phyloP scores from a whole-genome alignment of 805 yeast species.

The Saccharomycopsis sp. region DNA sequence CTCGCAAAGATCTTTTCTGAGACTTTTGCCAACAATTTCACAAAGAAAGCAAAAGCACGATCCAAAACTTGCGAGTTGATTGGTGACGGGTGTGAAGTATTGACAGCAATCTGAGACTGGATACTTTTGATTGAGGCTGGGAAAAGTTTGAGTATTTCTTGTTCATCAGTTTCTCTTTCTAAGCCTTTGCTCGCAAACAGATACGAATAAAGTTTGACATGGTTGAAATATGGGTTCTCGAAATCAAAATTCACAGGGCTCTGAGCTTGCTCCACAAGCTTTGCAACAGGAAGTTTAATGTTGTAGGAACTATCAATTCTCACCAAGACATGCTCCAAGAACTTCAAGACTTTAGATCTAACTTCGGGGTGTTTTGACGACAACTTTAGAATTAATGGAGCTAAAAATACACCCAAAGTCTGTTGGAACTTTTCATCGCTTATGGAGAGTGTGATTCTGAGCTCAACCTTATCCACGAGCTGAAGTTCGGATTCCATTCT shows the following conservation, averaged over 20 bases:
- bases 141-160: constrained; percentile 29
- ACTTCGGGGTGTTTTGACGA: constrained; percentile 62
- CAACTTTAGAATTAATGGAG: constrained; percentile 73
- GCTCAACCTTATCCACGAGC: constrained; percentile 69
- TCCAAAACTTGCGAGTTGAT: constrained; percentile 30
- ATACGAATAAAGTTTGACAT: constrained; percentile 53
- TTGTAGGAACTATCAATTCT: constrained; percentile 48
- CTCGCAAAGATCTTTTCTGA: background rate
- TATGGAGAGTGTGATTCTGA: constrained; percentile 68
- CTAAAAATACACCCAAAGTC: constrained; percentile 50
- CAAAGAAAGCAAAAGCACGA: constrained; percentile 50
- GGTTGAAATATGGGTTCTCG: constrained; percentile 32
- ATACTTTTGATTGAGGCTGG: constrained; percentile 43
- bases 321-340: constrained; percentile 58
- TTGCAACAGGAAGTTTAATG: constrained; percentile 54
- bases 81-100: too few relatives aligned
- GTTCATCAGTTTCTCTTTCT: constrained; percentile 38
- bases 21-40: constrained; percentile 39
- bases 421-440: constrained; percentile 55
- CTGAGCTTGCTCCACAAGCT: constrained; percentile 56
- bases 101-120: constrained; percentile 19
- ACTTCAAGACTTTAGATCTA: constrained; percentile 55
- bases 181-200: constrained; percentile 62
- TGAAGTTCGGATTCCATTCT: constrained; percentile 43
- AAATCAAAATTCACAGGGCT: constrained; percentile 34